These are phyloP conservation scores for Aspergillus kassunensis DNA, from an alignment of 495 filamentous ascomycete species.

Conservation along the genomic window DNA sequence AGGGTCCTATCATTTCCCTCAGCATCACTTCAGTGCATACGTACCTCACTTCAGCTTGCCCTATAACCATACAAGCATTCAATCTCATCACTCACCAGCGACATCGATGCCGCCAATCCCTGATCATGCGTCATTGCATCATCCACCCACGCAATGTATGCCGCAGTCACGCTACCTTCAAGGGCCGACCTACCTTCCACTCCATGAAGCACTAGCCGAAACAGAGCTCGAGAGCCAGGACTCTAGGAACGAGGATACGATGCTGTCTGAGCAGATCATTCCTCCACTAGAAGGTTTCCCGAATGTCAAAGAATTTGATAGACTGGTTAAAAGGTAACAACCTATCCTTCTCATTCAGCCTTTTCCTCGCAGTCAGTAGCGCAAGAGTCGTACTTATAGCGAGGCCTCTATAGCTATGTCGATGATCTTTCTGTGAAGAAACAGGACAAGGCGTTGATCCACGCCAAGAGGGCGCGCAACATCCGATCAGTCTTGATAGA, in stretches of 20 bases:
- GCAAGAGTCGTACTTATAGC: background rate
- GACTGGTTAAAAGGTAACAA: conserved; percentile 48
- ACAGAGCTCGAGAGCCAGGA: conserved; percentile 45
- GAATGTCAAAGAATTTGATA: conserved; percentile 49
- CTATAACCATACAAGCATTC: conserved; percentile 33
- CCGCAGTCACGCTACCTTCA: conserved; percentile 35
- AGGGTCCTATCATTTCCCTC: conserved; percentile 32
- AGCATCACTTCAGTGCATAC: conserved; percentile 36
- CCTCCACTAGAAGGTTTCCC: conserved; percentile 50
- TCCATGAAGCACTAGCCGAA: conserved; percentile 32
- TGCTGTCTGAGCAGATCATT: conserved; percentile 42
- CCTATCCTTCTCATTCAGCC: background rate
- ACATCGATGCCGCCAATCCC: conserved; percentile 32
- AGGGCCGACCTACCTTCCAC: conserved; percentile 32
- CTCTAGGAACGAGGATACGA: conserved; percentile 38
- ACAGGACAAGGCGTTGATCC: conserved; percentile 57
- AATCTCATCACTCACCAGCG: conserved; percentile 30
- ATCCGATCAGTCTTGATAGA: conserved; percentile 52
- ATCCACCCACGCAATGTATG: conserved; percentile 33
- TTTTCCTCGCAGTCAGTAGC: background rate
- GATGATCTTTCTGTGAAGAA: conserved; percentile 53
- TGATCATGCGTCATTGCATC: conserved; percentile 30
- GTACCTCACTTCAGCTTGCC: conserved; percentile 31
- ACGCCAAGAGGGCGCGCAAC: conserved; percentile 50
- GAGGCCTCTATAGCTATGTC: conserved; percentile 35